Evolutionary conservation across 441 rosid species (phyloP), one percentile per base, ranked within the genome.

Genomic region (Capsella rubella): DNA sequence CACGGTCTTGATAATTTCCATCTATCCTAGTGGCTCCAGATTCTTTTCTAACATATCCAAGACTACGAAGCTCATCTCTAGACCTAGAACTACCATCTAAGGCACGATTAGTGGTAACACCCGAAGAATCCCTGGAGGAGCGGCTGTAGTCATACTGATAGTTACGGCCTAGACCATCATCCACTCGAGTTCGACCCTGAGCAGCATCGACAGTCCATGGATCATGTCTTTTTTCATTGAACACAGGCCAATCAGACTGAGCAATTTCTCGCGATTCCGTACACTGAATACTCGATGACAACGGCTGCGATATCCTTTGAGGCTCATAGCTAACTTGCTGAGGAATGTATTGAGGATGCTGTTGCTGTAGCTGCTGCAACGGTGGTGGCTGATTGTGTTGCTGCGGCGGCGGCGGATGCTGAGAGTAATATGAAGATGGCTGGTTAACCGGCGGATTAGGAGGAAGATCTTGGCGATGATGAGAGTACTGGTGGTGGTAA

Each of bases 11-110:
- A 49, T 65, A 79, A 47, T 18, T 75, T 6, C 76, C 76, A 11
- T 80, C 84, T 74, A 40, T 54, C 43, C 65, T 78, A 70, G 70
- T 69, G 39, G 60, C 45, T 46, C 60, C 80, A 69, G 74, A 69
- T 60, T 81, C 85, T 27, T 67, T 77, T 58, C 78, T 82, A 80
- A 42, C 75, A 61, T 29, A 77, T 47, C 70, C 83, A 67, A 51
- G 78, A 62, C 35, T 43, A 15, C 50, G 69, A 49, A 77, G 56
- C 71, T 78, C 84, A 65, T 81, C 83, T 47, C 87, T 82, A 77
- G 82, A 72, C 87, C 87, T 85, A 76, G 83, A 73, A 71, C 67
- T 76, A 45, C 73, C 70, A 49, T 81, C 90, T 40, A 84, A 64
- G 31, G 78, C 89, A 77, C 71, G 88, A 85, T 80, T 85, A 47